A percentile compares a stretch with the other conserved stretches of the same genome.
These are phyloP conservation scores for Sporobolomyces roseus DNA, from an alignment of 768 basidiomycete genomes.

Conservation along the genomic window DNA sequence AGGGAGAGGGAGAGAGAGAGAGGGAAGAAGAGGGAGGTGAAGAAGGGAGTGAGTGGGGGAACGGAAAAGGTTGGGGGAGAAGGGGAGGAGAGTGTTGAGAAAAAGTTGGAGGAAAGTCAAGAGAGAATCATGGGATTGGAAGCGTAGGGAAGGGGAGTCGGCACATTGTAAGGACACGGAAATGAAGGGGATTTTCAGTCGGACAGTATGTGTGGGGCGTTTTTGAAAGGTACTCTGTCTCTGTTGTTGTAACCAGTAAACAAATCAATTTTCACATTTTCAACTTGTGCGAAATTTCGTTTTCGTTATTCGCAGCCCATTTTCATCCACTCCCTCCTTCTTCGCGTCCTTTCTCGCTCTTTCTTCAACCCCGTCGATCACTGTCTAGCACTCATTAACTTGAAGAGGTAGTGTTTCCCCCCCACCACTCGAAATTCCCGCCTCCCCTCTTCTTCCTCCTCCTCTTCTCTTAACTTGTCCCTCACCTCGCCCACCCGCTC, in stretches of 20 bases:
- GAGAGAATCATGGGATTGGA: slow-evolving; percentile 35
- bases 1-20: background rate
- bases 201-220: no score
- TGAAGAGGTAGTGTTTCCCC: background rate
- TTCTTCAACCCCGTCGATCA: background rate
- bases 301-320: no score
- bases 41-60: no score
- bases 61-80: background rate
- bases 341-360: no score
- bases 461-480: background rate
- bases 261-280: no score
- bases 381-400: background rate
- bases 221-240: no score
- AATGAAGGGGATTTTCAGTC: background rate
- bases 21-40: background rate
- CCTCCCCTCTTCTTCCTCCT: background rate
- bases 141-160: slow-evolving; percentile 14
- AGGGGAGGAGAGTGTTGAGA: background rate
- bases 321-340: no score
- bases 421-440: background rate
- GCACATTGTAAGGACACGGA: no score
- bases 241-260: no score
- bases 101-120: slow-evolving; percentile 21
- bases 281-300: no score
- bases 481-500: no score